Base-by-base conservation (phyloP, 176 grass and related monocot species). In the Pontederia paniculata region DNA sequence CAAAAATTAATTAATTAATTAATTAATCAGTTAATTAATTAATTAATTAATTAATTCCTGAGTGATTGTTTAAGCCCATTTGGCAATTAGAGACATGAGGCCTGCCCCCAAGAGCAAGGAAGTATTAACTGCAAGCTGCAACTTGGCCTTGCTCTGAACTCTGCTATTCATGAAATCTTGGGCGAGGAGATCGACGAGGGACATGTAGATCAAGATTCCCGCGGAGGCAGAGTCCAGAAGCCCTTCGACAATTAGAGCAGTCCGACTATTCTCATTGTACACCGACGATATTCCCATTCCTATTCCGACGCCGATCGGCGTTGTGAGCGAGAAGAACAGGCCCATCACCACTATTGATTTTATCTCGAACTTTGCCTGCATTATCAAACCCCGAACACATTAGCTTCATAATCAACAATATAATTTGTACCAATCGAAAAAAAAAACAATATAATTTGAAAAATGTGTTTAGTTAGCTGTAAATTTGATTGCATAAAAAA, bases 191-290 rank as follows among this genome's bases (percentile, higher is more conserved):
- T 88, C 85, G 0, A 88, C 80, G 5, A 88, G 69, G 0, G 80
- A 73, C 80, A 95, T 95, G 65, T 95, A 95, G 61, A 73, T 69
- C 0, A 95, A 68, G 23, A 95, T 95, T 10, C 84, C 84, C 0
- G 89, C 78, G 0, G 84, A 71, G 0, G 58, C 76, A 0, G 84
- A 62, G 10, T 82, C 2, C 9, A 89, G 62, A 0, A 95, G 3
- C 22, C 89, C 89, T 73, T 89, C 69, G 1, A 78, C 63, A 45
- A 89, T 83, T 53, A 95, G 57, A 1, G 81, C 73, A 1, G 14
- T 80, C 6, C 73, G 78, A 16, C 78, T 83, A 6, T 86, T 95
- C 54, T 83, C 89, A 10, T 86, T 8, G 54, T 95, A 89, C 4
- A 47, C 42, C 0, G 78, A 80, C 10, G 89, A 78, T 71, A 89